A percentile compares a stretch with the other conserved stretches of the same genome.
phyloP scores from a whole-genome alignment of 2,329 filamentous ascomycete species.

The Colletotrichum chlorophyti region DNA sequence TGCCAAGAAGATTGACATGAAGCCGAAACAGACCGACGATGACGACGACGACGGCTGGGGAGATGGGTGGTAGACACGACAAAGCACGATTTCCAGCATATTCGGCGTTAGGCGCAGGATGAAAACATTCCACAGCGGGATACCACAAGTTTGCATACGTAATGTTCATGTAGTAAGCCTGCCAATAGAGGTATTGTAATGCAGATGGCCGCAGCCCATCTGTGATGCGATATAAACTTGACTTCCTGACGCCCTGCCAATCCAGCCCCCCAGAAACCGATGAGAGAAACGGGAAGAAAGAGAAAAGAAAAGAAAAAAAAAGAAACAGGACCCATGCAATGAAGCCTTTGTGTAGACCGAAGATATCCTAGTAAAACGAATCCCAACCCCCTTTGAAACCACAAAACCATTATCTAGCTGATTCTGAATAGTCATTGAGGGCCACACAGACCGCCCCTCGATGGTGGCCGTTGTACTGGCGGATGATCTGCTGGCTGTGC shows the following conservation, averaged over 20 bases:
- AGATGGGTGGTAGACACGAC: constrained; percentile 62
- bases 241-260: constrained; percentile 31
- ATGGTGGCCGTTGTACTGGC: constrained; percentile 95
- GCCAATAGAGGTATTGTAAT: constrained; percentile 11
- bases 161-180: constrained; percentile 16
- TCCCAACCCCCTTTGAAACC: not conserved
- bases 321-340: constrained; percentile 11
- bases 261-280: constrained; percentile 16
- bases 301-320: constrained; percentile 18
- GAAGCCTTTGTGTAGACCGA: constrained; percentile 10
- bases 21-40: constrained; percentile 65
- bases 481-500: constrained; percentile 83
- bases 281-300: no score
- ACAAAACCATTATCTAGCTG: constrained; percentile 37
- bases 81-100: constrained; percentile 11
- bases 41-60: constrained; percentile 71
- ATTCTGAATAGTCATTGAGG: constrained; percentile 82
- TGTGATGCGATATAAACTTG: constrained; percentile 17
- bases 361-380: constrained; percentile 1
- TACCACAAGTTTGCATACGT: constrained; percentile 21
- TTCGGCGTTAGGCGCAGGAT: constrained; percentile 23
- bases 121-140: constrained; percentile 7
- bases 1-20: constrained; percentile 74
- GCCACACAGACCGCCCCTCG: constrained; percentile 91
- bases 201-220: constrained; percentile 19